phyloP scores from a whole-genome alignment of 805 yeast genomes.

The Kodamaea fukazawae region DNA sequence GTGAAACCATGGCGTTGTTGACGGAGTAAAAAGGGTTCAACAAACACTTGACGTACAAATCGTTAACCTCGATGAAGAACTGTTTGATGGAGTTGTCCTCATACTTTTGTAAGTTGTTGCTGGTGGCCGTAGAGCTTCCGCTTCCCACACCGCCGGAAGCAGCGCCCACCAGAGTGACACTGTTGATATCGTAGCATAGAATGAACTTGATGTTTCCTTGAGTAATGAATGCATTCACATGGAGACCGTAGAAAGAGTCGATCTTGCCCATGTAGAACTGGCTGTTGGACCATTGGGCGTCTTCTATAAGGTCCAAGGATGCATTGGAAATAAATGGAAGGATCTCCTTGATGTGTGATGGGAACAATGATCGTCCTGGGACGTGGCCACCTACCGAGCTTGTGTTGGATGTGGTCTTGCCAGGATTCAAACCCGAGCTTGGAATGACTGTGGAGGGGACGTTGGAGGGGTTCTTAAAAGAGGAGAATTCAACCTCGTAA shows the following conservation, averaged over 20 bases:
- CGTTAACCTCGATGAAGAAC: slow-evolving; percentile 83
- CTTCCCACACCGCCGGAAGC: slow-evolving; percentile 3
- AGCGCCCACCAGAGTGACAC: slow-evolving; percentile 2
- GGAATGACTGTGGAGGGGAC: slow-evolving; percentile 9
- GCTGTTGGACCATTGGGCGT: slow-evolving; percentile 74
- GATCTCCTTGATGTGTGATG: slow-evolving; percentile 69
- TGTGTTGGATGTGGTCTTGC: slow-evolving; percentile 4
- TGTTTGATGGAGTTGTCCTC: slow-evolving; percentile 75
- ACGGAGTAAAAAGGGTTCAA: slow-evolving; percentile 83
- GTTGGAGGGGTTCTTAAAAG: slow-evolving; percentile 42
- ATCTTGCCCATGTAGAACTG: slow-evolving; percentile 69
- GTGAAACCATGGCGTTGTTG: slow-evolving; percentile 70
- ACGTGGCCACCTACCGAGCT: slow-evolving; percentile 10
- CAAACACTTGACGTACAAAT: slow-evolving; percentile 78
- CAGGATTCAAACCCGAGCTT: slow-evolving; percentile 4
- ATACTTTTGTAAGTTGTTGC: slow-evolving; percentile 17
- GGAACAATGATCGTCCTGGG: slow-evolving; percentile 59
- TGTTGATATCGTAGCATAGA: slow-evolving; percentile 45
- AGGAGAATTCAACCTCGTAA: slow-evolving; percentile 83
- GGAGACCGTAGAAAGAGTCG: slow-evolving; percentile 81
- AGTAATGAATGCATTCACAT: slow-evolving; percentile 81
- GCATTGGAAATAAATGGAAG: slow-evolving; percentile 88
- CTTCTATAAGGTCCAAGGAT: slow-evolving; percentile 88
- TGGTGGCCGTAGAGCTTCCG: not conserved
- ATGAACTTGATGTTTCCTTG: slow-evolving; percentile 84